phyloP scores from a whole-genome alignment of 495 filamentous ascomycete species.

The Immersiella caudata region DNA sequence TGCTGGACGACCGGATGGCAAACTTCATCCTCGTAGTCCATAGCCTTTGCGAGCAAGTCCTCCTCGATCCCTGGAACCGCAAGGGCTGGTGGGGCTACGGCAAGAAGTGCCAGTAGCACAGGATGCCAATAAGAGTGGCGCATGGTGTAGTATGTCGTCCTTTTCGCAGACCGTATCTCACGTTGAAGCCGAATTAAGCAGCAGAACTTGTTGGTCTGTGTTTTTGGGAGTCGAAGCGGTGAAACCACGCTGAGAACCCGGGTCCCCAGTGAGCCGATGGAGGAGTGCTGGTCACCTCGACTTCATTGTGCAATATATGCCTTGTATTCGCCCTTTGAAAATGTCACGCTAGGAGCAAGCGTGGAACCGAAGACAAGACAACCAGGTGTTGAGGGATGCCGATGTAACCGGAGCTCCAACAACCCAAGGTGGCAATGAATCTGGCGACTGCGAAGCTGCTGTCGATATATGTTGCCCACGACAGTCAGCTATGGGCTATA shows the following conservation, averaged over 20 bases:
- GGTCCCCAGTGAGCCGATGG: neutral
- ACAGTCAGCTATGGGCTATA: neutral
- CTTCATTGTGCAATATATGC: neutral
- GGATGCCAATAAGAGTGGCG: neutral
- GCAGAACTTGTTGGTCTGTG: neutral
- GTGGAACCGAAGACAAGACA: too few species aligned
- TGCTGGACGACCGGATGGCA: slow-evolving; percentile 33
- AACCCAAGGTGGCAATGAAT: neutral
- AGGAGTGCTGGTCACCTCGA: neutral
- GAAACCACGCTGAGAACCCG: neutral
- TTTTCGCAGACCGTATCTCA: neutral
- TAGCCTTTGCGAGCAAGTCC: slow-evolving; percentile 2
- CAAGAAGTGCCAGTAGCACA: neutral
- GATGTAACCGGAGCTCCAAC: neutral
- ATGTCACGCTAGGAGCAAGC: too few species aligned
- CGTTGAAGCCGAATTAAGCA: neutral
- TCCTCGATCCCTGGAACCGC: neutral
- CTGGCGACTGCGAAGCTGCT: neutral
- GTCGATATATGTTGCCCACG: slow-evolving; percentile 13
- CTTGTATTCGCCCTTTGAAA: neutral
- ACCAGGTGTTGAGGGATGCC: neutral
- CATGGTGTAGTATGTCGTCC: slow-evolving; percentile 5
- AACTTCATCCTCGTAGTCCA: slow-evolving; percentile 36
- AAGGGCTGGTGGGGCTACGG: neutral
- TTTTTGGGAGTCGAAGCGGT: neutral